Conservation (phyloP, 306 rosid genomes). For the Acacia confusa region DNA sequence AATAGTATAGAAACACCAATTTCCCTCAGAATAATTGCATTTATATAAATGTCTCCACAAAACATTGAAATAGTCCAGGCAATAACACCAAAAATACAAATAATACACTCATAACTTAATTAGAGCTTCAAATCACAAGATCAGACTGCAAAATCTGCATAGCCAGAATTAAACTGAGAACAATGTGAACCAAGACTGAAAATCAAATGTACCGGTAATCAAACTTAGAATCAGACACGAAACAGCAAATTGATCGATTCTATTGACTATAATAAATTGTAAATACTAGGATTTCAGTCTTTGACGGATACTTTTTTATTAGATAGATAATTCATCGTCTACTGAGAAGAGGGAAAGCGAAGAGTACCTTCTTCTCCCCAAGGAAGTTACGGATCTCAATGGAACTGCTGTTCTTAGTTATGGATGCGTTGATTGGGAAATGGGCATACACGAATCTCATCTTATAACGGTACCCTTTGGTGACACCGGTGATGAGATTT, state of each 20-base stretch:
- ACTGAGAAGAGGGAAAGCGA: background rate
- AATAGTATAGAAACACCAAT: no score
- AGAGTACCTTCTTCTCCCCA: slow-evolving; percentile 66
- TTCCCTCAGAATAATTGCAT: no score
- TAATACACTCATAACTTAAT: background rate
- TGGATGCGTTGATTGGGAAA: slow-evolving; percentile 78
- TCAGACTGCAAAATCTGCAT: background rate
- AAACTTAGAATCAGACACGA: background rate
- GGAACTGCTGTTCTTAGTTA: slow-evolving; percentile 36
- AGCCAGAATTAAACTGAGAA: background rate
- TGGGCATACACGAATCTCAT: slow-evolving; percentile 86
- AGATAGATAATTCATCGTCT: background rate
- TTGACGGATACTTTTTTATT: no score
- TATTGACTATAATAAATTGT: background rate
- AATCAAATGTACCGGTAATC: background rate
- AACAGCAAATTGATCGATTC: background rate
- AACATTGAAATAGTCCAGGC: background rate
- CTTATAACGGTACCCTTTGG: slow-evolving; percentile 82
- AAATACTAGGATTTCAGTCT: background rate
- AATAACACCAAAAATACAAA: background rate
- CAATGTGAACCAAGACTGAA: background rate
- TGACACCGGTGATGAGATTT: slow-evolving; percentile 79
- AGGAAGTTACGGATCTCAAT: slow-evolving; percentile 78
- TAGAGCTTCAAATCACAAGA: background rate
- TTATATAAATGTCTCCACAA: no score